These are phyloP conservation scores for Candida fluviatilis DNA, from an alignment of 805 yeast species.

Conservation along the genomic window DNA sequence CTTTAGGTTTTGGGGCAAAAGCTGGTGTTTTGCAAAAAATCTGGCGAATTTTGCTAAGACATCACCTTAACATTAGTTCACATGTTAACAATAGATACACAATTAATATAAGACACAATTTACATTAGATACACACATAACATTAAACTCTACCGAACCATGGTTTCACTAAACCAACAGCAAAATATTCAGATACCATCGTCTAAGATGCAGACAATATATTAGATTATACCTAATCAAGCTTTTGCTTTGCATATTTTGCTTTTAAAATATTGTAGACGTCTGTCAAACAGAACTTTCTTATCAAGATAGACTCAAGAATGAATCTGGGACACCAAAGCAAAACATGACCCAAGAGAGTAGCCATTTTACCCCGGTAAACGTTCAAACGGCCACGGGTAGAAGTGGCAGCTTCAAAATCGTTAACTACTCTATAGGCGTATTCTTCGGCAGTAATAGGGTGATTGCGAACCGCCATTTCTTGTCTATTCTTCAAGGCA, in stretches of 20 bases:
- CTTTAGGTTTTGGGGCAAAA: no score
- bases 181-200: no score
- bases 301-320: conserved; percentile 35
- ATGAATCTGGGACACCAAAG: conserved; percentile 44
- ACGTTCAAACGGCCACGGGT: conserved; percentile 39
- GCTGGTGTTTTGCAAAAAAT: no score
- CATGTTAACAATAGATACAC: no score
- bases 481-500: conserved; percentile 48
- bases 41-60: no score
- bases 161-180: no score
- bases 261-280: conserved; percentile 21
- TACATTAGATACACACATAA: no score
- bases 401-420: conserved; percentile 37
- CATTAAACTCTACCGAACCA: no score
- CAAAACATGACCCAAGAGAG: conserved; percentile 28
- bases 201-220: no score
- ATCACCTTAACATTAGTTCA: no score
- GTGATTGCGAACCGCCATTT: conserved; percentile 53
- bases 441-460: conserved; percentile 61
- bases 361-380: conserved; percentile 52
- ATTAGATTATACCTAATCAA: no score
- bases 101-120: no score
- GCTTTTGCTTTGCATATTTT: conserved; percentile 16
- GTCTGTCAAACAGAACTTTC: conserved; percentile 27
- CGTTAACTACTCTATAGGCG: conserved; percentile 52